Evolutionary conservation across 495 filamentous ascomycete genomes (phyloP), one percentile per base, ranked within the genome.

Genomic region (Penicillium pulvis): DNA sequence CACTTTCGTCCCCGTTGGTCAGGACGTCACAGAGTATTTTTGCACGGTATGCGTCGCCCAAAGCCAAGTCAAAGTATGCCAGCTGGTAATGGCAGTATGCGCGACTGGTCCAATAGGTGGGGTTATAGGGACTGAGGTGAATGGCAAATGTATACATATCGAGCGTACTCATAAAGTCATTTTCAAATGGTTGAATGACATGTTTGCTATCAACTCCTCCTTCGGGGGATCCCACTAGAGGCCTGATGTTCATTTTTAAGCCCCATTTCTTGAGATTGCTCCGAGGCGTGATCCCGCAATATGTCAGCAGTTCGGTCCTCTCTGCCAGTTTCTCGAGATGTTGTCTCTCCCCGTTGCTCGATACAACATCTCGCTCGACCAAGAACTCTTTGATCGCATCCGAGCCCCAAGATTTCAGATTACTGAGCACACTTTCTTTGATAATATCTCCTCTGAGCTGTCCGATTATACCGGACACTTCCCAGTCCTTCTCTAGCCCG

Each of bases 1-100:
- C 61, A n/a, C 64, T 63, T 30, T 62, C 33, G 9, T 20, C 17
- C 6, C 41, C 20, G n/a, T 70, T 60, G 19, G 49, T 24, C 9
- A 76, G 49, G 6, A 71, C 60, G 23, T 76, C 68, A 35, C 66
- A 71, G 4, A 96, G 80, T 30, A 95, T 79, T 4, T 93, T 80
- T 7, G 90, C 90, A 53, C 88, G 85, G 70, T 96, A 94, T 12
- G 89, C 89, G 68, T 94, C 92, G 26, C 90, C 90, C 35, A 87
- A 84, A 9, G 90, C 90, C 12, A 96, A 80, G 63, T 97, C 92
- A 10, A 89, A 93, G 67, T 90, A 93, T 28, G 80, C 88, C 20
- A 92, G 83, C 47, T 84, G 72, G 42, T 85, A 78, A 69, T 93
- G 85, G 17, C 83, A 81, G 31, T 83, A 77, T n/a, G 90, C 87